Evolutionary conservation across 164 flowering plant species (phyloP), one percentile per base, ranked within the genome.

Genomic region (Aristolochia fimbriata): DNA sequence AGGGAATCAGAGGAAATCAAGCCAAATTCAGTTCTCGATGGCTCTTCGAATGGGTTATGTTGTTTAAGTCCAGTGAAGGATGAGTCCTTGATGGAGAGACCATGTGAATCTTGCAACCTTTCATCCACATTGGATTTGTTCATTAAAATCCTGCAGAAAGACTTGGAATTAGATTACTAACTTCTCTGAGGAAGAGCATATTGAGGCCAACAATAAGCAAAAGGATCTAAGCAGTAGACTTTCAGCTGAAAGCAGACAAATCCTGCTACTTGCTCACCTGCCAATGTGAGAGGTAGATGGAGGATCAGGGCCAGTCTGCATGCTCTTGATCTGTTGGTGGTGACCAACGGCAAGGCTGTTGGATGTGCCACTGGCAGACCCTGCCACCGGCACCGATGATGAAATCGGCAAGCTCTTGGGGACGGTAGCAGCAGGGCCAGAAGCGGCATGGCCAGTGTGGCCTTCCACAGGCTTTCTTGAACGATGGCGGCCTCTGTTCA

Each of bases 381-480:
- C 76, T 67, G 66, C 76, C 9, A 76, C 47, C 19, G 75, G 62
- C 21, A 82, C 47, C 19, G 81, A 70, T 19, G 87, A 57, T 31
- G 74, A 62, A 61, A 62, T 49, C n/a, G 83, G 69, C 53, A 56
- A 70, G 67, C 69, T 76, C 70, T 75, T 78, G 21, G 74, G 47
- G 64, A 47, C 25, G 12, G 59, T 25, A 37, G 71, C 59, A 70
- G 85, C 62, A 61, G 84, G 43, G 53, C 77, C 84, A 59, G 86
- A 62, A 69, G 70, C 72, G 70, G 86, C 73, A 67, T 83, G 85
- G 91, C 87, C 91, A 63, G 77, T 70, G 59, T 81, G 96, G 82
- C 89, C 88, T 93, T 90, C 98, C 97, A 93, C 97, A 90, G 88
- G 96, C 98, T 90, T 93, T 93, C 98, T 92, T 89, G 98, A 92